Evolutionary conservation across 2,329 filamentous ascomycete species (phyloP), one percentile per base, ranked within the genome.

Genomic region (Thelonectria blattea): DNA sequence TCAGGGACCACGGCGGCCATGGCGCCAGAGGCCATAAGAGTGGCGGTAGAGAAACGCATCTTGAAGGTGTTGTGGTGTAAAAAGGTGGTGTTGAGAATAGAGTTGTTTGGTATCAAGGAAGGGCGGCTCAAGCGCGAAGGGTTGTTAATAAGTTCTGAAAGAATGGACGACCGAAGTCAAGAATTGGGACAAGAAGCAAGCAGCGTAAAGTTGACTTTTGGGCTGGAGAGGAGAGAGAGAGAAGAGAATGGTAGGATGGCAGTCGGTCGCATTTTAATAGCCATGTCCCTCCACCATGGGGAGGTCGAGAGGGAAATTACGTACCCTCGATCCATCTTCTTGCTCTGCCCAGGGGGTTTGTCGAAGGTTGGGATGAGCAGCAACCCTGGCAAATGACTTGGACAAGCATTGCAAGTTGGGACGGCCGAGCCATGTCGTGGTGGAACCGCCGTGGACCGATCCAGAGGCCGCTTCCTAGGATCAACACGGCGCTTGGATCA

Each of bases 161-260:
- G 82, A 84, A 77, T 83, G 82, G 82, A 84, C 82, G 82, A 84
- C 82, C 81, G 80, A 82, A 78, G 81, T 83, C 81, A 84, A 78
- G 68, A 62, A 60, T 46, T 48, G 77, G n/a, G 77, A 78, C 74
- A 76, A 76, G 56, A 70, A 69, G 65, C 63, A 73, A 71, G 72
- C 74, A 72, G 71, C 74, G 74, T 72, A 68, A 73, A 70, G 64
- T 72, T 75, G 77, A 78, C 77, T 80, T 75, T 76, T 66, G 74
- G 74, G 80, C 79, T 82, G 78, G 69, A 64, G 76, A 76, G 65
- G 62, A 67, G 71, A 64, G 66, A 67, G 66, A 70, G 71, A 73
- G 68, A 66, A 70, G 67, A 51, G 27, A 30, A 52, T 56, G 24
- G 52, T 50, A 61, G 62, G 63, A 61, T 52, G 70, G 75, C 78